Conservation (phyloP, 345 rosid species). For the Salix viminalis region DNA sequence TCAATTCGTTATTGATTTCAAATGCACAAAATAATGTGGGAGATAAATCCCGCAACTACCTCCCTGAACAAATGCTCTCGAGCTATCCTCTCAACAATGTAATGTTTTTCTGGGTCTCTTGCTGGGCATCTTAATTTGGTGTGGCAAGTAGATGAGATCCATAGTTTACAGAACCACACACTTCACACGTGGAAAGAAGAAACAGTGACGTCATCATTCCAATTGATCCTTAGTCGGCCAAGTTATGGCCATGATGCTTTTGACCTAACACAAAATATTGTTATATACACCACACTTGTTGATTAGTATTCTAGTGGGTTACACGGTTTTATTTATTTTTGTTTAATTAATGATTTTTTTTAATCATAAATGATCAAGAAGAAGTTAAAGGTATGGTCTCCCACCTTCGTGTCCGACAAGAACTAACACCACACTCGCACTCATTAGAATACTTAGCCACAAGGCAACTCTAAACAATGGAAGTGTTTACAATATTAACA, state of each 20-base stretch:
- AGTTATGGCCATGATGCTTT: slow-evolving; percentile 5
- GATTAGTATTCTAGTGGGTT: background rate
- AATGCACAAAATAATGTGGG: background rate
- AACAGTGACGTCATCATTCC: background rate
- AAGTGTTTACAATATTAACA: background rate
- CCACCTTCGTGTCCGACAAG: background rate
- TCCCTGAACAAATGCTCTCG: background rate
- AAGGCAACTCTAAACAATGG: background rate
- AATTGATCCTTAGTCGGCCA: slow-evolving; percentile 13
- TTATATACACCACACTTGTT: background rate
- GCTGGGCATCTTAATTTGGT: background rate
- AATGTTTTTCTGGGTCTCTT: no score
- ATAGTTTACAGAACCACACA: background rate
- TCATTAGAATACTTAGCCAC: background rate
- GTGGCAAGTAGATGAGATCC: background rate
- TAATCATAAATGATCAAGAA: background rate
- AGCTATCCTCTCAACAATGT: background rate
- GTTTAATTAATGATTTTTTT: background rate
- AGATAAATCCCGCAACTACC: background rate
- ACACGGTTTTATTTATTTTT: background rate
- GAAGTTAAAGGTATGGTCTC: background rate
- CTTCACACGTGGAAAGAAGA: background rate
- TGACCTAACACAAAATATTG: slow-evolving; percentile 14
- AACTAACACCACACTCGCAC: background rate
- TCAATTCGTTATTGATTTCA: background rate